These are phyloP conservation scores for Microdochium bolleyi DNA, from an alignment of 2,329 filamentous ascomycete species.

Conservation along the genomic window DNA sequence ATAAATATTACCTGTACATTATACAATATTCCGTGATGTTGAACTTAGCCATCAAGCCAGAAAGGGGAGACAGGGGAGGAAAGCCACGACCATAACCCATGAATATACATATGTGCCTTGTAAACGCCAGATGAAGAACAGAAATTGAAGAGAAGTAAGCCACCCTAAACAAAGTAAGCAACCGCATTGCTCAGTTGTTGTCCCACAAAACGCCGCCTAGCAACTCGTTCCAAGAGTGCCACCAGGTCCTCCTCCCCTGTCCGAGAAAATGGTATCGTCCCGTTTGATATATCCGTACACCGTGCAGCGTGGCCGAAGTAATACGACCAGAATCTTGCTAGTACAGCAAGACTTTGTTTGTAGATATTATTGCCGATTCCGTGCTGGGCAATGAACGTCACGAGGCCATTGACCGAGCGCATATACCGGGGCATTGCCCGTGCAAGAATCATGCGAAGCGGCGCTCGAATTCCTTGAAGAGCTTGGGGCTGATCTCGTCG, in stretches of 20 bases:
- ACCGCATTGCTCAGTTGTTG: too few relatives aligned
- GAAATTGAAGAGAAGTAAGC: not conserved
- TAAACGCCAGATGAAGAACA: not conserved
- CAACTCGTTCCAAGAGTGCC: not conserved
- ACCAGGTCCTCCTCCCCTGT: not conserved
- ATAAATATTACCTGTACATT: too few relatives aligned
- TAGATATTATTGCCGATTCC: too few relatives aligned
- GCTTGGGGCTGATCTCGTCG: constrained; percentile 89
- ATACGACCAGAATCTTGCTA: not conserved
- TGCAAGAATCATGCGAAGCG: constrained; percentile 47
- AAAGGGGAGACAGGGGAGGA: too few relatives aligned
- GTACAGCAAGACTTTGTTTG: not conserved
- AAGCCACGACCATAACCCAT: too few relatives aligned
- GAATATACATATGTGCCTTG: too few relatives aligned
- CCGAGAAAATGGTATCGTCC: not conserved
- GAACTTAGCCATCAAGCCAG: too few relatives aligned
- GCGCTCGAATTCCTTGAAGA: constrained; percentile 74
- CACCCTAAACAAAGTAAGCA: too few relatives aligned
- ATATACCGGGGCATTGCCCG: too few relatives aligned
- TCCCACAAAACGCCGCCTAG: not conserved
- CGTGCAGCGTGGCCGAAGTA: not conserved
- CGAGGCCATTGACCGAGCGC: too few relatives aligned
- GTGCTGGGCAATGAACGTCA: too few relatives aligned
- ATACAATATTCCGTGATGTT: too few relatives aligned
- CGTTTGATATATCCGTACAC: not conserved